Percentiles rank a stretch among this genome's conserved stretches.
Conservation (phyloP, 2,329 filamentous ascomycete species). For the Emergomyces africanus region DNA sequence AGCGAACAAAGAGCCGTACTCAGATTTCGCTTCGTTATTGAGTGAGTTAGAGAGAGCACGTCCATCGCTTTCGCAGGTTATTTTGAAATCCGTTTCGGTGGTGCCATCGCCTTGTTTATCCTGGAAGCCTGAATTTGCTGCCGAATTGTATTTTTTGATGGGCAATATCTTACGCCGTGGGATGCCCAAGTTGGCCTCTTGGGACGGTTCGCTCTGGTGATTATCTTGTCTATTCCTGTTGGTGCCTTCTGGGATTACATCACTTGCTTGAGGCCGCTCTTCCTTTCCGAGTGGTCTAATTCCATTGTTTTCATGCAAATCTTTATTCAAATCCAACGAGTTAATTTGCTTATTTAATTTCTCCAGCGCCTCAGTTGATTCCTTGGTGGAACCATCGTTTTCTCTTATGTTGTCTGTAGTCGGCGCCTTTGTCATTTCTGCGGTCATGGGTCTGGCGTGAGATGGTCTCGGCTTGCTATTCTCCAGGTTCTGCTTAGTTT, state of each 20-base stretch:
- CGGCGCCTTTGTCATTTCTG: not conserved
- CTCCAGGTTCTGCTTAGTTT: not conserved
- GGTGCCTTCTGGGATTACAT: not conserved
- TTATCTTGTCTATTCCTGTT: not conserved
- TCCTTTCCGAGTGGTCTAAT: not conserved
- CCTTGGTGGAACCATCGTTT: not conserved
- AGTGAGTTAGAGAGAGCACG: not conserved
- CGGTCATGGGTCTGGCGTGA: not conserved
- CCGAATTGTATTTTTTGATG: not conserved
- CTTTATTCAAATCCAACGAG: not conserved
- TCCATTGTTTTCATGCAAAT: not conserved
- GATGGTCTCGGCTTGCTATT: not conserved
- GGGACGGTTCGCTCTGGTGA: not conserved
- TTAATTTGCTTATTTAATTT: not conserved
- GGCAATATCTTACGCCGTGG: not conserved
- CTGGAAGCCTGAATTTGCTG: not conserved
- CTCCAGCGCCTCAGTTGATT: not conserved
- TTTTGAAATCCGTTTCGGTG: not conserved
- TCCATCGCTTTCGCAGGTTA: not conserved
- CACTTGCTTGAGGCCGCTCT: too few species aligned
- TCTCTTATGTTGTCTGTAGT: not conserved
- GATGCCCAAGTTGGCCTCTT: not conserved
- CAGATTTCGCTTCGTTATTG: not conserved
- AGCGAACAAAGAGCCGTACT: not conserved
- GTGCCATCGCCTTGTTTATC: not conserved